Percentiles rank a stretch among this genome's conserved stretches.
Conservation (phyloP, 352 stramenopile genomes). For the Globisporangium abappressorium region DNA sequence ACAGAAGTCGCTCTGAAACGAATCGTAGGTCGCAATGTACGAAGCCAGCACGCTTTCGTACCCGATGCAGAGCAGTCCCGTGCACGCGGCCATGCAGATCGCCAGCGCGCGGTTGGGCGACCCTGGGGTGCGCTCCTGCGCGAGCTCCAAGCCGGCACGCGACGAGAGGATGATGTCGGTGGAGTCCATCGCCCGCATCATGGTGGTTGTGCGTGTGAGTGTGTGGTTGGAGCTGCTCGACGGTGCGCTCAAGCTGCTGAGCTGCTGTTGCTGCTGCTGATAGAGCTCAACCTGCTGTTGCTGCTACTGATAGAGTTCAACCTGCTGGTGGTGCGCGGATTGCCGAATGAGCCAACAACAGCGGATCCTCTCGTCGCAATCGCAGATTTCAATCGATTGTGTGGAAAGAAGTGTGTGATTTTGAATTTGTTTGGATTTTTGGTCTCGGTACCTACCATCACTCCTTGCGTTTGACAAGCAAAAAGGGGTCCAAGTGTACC, state of each 20-base stretch:
- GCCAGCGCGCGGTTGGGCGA: slow-evolving; percentile 3
- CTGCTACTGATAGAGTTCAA: neutral
- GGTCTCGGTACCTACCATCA: neutral
- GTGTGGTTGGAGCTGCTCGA: neutral
- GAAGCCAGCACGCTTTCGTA: slow-evolving; percentile 7
- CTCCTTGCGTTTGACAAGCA: slow-evolving; percentile 1
- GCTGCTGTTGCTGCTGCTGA: neutral
- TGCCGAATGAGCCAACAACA: neutral
- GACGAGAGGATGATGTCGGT: slow-evolving; percentile 16
- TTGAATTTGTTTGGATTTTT: neutral
- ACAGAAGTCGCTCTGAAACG: slow-evolving; percentile 1
- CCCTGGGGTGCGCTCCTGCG: slow-evolving; percentile 10
- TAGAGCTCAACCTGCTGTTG: neutral
- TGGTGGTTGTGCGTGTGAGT: neutral
- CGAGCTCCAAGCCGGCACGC: neutral
- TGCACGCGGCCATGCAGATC: slow-evolving; percentile 5
- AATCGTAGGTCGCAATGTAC: neutral
- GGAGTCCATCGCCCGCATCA: slow-evolving; percentile 17
- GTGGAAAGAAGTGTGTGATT: neutral
- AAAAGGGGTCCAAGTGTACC: neutral
- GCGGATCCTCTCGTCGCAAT: neutral
- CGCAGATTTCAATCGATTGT: neutral
- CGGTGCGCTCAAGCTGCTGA: neutral
- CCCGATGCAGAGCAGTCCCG: slow-evolving; percentile 6
- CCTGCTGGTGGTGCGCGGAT: neutral